These are phyloP conservation scores for Orbilia ellipsospora DNA, from an alignment of 2,329 filamentous ascomycete species.

Conservation along the genomic window DNA sequence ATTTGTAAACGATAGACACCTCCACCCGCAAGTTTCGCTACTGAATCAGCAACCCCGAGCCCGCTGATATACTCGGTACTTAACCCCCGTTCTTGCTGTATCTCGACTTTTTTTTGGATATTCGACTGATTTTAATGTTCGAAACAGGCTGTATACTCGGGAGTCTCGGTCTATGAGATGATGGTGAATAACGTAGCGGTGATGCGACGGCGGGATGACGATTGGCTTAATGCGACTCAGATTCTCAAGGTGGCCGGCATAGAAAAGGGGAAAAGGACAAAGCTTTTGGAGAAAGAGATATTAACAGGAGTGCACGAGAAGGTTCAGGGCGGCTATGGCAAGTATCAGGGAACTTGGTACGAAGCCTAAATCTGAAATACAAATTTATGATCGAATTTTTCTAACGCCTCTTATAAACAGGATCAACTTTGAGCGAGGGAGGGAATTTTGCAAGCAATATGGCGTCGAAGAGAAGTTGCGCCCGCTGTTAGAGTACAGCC, in stretches of 20 bases:
- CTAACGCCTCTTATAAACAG: slow-evolving; percentile 38
- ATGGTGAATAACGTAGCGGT: slow-evolving; percentile 92
- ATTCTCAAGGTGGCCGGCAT: slow-evolving; percentile 97
- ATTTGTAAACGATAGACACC: slow-evolving; percentile 26
- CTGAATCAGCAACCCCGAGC: slow-evolving; percentile 16
- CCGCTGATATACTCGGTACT: slow-evolving; percentile 54
- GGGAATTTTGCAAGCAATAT: slow-evolving; percentile 87
- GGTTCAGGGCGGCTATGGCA: slow-evolving; percentile 97
- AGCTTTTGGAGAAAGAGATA: slow-evolving; percentile 98
- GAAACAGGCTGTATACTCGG: slow-evolving; percentile 84
- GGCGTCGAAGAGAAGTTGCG: slow-evolving; percentile 80
- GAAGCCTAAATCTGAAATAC: slow-evolving; percentile 17
- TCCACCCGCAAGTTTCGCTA: slow-evolving; percentile 35
- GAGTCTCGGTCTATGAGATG: slow-evolving; percentile 98
- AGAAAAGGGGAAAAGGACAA: slow-evolving; percentile 96
- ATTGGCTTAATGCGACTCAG: slow-evolving; percentile 97
- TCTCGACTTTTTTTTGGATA: not conserved
- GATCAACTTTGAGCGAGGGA: slow-evolving; percentile 89
- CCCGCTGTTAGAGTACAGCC: slow-evolving; percentile 81
- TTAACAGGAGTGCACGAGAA: slow-evolving; percentile 97
- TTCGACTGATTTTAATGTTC: slow-evolving; percentile 16
- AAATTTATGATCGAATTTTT: slow-evolving; percentile 7
- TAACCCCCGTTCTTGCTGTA: not conserved
- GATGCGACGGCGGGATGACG: slow-evolving; percentile 94
- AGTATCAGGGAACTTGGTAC: slow-evolving; percentile 96